Evolutionary conservation across 2,329 filamentous ascomycete genomes (phyloP), one percentile per base, ranked within the genome.

Genomic region (Monosporascus sp.): DNA sequence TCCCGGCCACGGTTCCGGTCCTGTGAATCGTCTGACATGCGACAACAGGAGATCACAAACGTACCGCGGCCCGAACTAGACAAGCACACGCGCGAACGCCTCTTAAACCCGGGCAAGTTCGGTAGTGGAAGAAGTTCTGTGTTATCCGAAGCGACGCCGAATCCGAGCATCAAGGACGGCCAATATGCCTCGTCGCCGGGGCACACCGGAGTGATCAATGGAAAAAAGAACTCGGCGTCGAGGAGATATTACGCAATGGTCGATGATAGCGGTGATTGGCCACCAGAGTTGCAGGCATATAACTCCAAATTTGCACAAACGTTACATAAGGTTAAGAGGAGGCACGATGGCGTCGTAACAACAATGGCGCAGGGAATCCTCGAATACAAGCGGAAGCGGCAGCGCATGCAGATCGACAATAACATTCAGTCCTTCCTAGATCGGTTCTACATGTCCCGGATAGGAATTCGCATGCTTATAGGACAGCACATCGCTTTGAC

Each of bases 371-470:
- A 99, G 72, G 94, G 94, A 55, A 97, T 99, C 61, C 81, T 97
- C 54, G 94, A 99, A 74, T 99, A 96, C 80, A 99, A 99, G 76
- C 89, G 93, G 52, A 93, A 88, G 69, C 84, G 91, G 57, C 94
- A 99, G 79, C 85, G 94, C 51, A 94, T 97, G 87, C 94, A 97
- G 69, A 99, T 99, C 66, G 94, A 97, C 73, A 87, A 92, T 69
- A 95, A 92, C 63, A 97, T 99, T 55, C 94, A 99, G 71, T 87
- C 90, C 52, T 99, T 99, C 77, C 84, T 99, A 60, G 94, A 99
- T 74, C 89, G 94, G 55, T 99, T 99, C 74, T 99, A 99, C 79
- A 99, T 99, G 94, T 97, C 92, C 45, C 90, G 94, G 58, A 99
- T 99, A 66, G 94, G 94, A 60, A 99, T 99, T 63, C 89, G 94